Base-by-base conservation (phyloP, 441 rosid genomes). In the Bocquillonia castaneifolia region DNA sequence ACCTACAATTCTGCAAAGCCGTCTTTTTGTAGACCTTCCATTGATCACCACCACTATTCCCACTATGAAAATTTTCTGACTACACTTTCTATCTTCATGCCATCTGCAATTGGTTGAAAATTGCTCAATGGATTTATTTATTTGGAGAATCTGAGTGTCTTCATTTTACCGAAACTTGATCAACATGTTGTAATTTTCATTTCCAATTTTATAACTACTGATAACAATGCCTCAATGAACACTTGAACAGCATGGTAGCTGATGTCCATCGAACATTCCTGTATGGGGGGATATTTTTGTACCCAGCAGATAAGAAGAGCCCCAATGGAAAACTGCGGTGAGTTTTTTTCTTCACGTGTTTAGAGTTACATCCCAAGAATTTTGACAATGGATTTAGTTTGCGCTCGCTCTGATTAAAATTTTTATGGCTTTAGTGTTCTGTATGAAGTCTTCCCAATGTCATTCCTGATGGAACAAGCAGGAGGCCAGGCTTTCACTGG, bases 401-500 rank as follows among this genome's bases (percentile, higher is more conserved):
- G 64, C 3, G 32, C 29, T 29, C 55, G 28, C 15, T 51, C 28
- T 34, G 31, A 44, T 32, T 69, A 61, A 56, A 37, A 55, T 71
- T 47, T 71, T 26, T 74, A 62, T 67, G 61, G 25, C 48, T 14
- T 31, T 56, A 94, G 97, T 76, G 97, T 92, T 69, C 82, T 94
- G 64, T 94, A 94, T 69, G 98, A 91, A 87, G 98, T 94, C 68
- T 94, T 94, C 74, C 98, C 98, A 3, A 91, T 92, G 99, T 84
- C 99, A 6, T 94, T 92, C 79, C 78, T 91, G 82, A 82, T 92
- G 97, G 99, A 94, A 80, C 87, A 90, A 87, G 99, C 99, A 0
- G 98, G 98, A 62, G 99, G 99, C 62, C 97, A 92, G 77, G 86
- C 98, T 54, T 90, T 91, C 70, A 92, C 91, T 0, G 99, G 98